Conservation (phyloP, 1,284 basidiomycete species). For the Irpex sp. region DNA sequence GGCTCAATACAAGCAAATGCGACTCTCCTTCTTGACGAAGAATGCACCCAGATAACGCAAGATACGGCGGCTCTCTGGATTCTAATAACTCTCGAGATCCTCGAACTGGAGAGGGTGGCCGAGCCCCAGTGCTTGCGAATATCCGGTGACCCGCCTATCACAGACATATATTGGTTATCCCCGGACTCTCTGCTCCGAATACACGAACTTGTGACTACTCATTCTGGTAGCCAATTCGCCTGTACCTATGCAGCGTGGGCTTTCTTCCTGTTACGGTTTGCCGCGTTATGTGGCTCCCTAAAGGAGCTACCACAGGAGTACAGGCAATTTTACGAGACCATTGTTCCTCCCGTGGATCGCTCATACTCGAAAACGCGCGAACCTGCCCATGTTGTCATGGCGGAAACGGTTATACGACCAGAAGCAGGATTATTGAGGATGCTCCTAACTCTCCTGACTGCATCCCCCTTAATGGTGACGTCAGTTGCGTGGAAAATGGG, state of each 20-base stretch:
- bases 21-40: conserved; percentile 70
- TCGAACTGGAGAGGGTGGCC: conserved; percentile 75
- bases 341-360: conserved; percentile 41
- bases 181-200: conserved; percentile 54
- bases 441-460: conserved; percentile 53
- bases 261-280: conserved; percentile 66
- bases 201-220: conserved; percentile 59
- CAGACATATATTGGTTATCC: conserved; percentile 52
- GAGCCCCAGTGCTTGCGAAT: conserved; percentile 53
- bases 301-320: conserved; percentile 53
- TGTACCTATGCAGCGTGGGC: conserved; percentile 78
- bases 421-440: conserved; percentile 57
- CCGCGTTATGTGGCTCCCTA: conserved; percentile 36
- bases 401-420: conserved; percentile 47
- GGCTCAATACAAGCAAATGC: conserved; percentile 66
- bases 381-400: conserved; percentile 50
- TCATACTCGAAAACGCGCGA: conserved; percentile 53
- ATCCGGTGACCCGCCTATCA: conserved; percentile 41
- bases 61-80: conserved; percentile 76
- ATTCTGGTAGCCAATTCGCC: conserved; percentile 56
- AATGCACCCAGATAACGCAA: conserved; percentile 59
- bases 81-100: conserved; percentile 73
- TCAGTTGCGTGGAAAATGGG: conserved; percentile 62
- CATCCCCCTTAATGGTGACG: conserved; percentile 73
- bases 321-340: conserved; percentile 50